These are phyloP conservation scores for Backusella mclennaniae DNA, from an alignment of 192 early-diverging fungal genomes.

Conservation along the genomic window DNA sequence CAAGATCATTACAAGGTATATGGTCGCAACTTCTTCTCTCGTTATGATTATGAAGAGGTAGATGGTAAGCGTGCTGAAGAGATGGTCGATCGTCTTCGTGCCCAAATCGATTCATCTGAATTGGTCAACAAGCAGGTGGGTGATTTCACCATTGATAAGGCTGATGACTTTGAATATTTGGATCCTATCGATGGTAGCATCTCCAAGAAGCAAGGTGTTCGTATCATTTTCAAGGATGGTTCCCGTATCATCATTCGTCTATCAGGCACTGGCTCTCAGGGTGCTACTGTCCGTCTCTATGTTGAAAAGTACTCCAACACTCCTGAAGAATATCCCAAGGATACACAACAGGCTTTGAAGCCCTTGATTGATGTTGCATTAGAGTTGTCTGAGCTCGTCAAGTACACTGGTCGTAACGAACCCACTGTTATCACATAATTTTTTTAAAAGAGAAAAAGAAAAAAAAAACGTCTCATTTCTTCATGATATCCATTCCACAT, in stretches of 20 bases:
- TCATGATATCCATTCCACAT: neutral
- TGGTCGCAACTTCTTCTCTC: slow-evolving; percentile 96
- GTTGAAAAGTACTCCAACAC: slow-evolving; percentile 87
- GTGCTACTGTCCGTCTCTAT: slow-evolving; percentile 95
- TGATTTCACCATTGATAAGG: slow-evolving; percentile 63
- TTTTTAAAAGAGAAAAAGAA: neutral
- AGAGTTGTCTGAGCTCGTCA: slow-evolving; percentile 67
- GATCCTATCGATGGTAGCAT: slow-evolving; percentile 91
- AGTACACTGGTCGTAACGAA: slow-evolving; percentile 82
- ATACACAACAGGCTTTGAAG: slow-evolving; percentile 84
- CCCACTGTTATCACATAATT: slow-evolving; percentile 89
- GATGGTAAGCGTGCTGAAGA: slow-evolving; percentile 70
- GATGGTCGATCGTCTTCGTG: slow-evolving; percentile 76
- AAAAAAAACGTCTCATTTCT: neutral
- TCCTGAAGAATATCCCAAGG: slow-evolving; percentile 53
- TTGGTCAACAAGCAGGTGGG: slow-evolving; percentile 65
- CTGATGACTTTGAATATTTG: slow-evolving; percentile 91
- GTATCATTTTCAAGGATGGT: slow-evolving; percentile 88
- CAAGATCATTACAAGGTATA: slow-evolving; percentile 77
- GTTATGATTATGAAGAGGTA: slow-evolving; percentile 98
- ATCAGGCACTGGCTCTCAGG: slow-evolving; percentile 92
- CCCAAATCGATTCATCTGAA: slow-evolving; percentile 42
- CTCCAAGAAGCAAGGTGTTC: slow-evolving; percentile 84
- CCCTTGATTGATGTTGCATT: slow-evolving; percentile 86
- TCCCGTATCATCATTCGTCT: slow-evolving; percentile 91